These are phyloP conservation scores for Calonectria montana DNA, from an alignment of 2,329 filamentous ascomycete genomes.

Conservation along the genomic window DNA sequence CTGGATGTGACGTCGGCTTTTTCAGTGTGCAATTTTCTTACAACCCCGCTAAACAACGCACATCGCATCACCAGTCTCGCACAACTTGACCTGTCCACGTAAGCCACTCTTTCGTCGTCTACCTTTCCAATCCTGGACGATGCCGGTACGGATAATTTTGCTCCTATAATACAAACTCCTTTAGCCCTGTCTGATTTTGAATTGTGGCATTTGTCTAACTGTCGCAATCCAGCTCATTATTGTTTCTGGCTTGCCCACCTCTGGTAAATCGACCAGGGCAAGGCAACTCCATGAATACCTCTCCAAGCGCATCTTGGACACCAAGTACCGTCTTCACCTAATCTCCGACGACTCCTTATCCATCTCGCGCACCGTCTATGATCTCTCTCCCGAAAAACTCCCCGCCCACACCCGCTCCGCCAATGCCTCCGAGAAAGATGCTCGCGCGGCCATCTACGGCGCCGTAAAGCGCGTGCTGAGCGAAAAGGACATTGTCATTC, in stretches of 20 bases:
- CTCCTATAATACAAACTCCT: too few relatives aligned
- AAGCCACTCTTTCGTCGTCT: not conserved
- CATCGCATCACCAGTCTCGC: not conserved
- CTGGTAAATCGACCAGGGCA: slow-evolving; percentile 75
- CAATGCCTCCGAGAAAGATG: slow-evolving; percentile 83
- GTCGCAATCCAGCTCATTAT: slow-evolving; percentile 67
- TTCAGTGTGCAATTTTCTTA: slow-evolving; percentile 16
- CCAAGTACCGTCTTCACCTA: slow-evolving; percentile 75
- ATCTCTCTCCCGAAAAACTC: slow-evolving; percentile 64
- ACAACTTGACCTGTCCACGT: not conserved
- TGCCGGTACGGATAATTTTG: slow-evolving; percentile 37
- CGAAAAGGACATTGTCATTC: slow-evolving; percentile 79
- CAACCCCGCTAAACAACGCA: slow-evolving; percentile 21
- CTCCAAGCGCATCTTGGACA: slow-evolving; percentile 62
- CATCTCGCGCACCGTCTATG: slow-evolving; percentile 78
- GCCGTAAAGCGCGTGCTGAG: slow-evolving; percentile 82
- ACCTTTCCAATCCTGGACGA: slow-evolving; percentile 22
- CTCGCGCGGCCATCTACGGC: slow-evolving; percentile 78
- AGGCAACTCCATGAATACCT: slow-evolving; percentile 75
- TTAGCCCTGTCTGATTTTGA: not conserved
- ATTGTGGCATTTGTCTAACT: slow-evolving; percentile 11
- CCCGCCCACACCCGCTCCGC: slow-evolving; percentile 74
- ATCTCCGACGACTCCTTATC: slow-evolving; percentile 79
- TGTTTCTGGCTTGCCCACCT: slow-evolving; percentile 74
- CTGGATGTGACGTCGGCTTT: slow-evolving; percentile 10